phyloP scores from a whole-genome alignment of 1,284 basidiomycete species.

The Fomes fomentarius region DNA sequence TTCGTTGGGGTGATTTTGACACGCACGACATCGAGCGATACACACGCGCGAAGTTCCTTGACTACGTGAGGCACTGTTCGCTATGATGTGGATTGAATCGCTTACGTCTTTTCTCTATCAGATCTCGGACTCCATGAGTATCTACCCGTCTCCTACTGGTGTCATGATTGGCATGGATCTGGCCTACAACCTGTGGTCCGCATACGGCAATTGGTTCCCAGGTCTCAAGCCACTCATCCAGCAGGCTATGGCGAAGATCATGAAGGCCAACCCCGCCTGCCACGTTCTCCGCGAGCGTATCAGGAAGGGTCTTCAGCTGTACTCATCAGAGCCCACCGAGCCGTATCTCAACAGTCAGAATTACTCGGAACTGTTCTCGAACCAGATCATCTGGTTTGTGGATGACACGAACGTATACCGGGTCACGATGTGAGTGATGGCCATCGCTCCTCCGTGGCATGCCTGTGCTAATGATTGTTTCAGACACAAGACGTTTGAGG shows the following conservation, averaged over 20 bases:
- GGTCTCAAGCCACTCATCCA: slow-evolving; percentile 98
- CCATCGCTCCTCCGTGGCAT: neutral
- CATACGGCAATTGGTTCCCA: slow-evolving; percentile 99
- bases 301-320: slow-evolving; percentile 96
- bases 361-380: slow-evolving; percentile 98
- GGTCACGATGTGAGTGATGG: slow-evolving; percentile 81
- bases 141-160: slow-evolving; percentile 98
- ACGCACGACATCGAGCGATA: slow-evolving; percentile 98
- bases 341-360: slow-evolving; percentile 98
- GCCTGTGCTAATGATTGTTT: slow-evolving; percentile 7
- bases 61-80: slow-evolving; percentile 63
- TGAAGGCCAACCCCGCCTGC: slow-evolving; percentile 98
- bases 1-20: slow-evolving; percentile 99
- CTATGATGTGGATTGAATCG: slow-evolving; percentile 13
- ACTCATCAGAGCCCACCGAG: slow-evolving; percentile 99
- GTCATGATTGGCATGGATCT: slow-evolving; percentile 98
- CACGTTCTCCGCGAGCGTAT: slow-evolving; percentile 99
- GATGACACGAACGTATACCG: slow-evolving; percentile 99
- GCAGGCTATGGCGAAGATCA: slow-evolving; percentile 99
- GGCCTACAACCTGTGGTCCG: slow-evolving; percentile 99
- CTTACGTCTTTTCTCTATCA: too few species aligned
- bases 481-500: slow-evolving; percentile 98
- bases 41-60: slow-evolving; percentile 97
- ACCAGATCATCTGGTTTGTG: slow-evolving; percentile 99
- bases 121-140: slow-evolving; percentile 95